Base-by-base conservation (phyloP, 2,329 filamentous ascomycete genomes). In the Aspergillus clavatus region DNA sequence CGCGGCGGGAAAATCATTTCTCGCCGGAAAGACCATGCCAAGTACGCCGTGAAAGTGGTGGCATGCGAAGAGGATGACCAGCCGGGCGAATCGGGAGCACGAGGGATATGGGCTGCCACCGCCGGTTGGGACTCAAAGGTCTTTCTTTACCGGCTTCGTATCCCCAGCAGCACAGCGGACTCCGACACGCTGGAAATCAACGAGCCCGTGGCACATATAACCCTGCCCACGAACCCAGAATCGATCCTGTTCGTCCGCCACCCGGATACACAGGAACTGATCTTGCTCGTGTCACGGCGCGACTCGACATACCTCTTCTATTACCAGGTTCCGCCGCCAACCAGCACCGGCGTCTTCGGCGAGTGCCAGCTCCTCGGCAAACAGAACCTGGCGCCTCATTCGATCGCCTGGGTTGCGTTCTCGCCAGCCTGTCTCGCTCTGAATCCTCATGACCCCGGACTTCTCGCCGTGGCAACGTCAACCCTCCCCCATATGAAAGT, bases 391-490 rank as follows among this genome's bases (percentile, higher is more conserved):
- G 78, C 80, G 7, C 80, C 80, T 1, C 74, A 80, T 55, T 81
- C 79, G 3, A 82, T 79, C 56, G 73, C 80, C n/a, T 84, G 81
- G 81, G 65, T 81, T 11, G 72, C 78, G 1, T 84, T 83, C 57
- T 81, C 79, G 0, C 80, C 81, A 0, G 76, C 78, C 5, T 74
- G 75, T 36, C 66, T 84, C 16, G 74, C 78, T 7, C 58, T 79
- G 1, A 78, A 71, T 46, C 81, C 81, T 0, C 71, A 66, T 2
- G 76, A 83, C 53, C 65, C 75, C 1, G 69, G 69, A 3, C 58
- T 84, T 1, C 52, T 82, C 1, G 81, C 81, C 1, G 71, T 84
- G 5, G 80, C 78, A 8, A 82, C 81, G 1, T 81, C 77, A 2
- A 73, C 77, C 1, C 69, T 80, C 1, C 81, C 81, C 2, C 74